phyloP scores from a whole-genome alignment of 164 flowering plant genomes.

The Saururus chinensis region DNA sequence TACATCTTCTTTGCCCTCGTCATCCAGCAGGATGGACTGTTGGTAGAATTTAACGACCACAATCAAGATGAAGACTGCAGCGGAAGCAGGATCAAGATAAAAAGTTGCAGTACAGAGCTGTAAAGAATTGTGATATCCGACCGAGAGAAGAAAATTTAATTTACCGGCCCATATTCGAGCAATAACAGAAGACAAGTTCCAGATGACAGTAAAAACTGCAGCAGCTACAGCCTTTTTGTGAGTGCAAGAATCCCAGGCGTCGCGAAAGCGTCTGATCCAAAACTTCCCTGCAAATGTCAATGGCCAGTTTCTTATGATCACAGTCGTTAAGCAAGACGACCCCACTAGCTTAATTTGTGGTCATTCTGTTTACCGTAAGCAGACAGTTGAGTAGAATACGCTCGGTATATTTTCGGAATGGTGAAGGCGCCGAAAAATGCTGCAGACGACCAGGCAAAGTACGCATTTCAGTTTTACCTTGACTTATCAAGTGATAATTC shows the following conservation, averaged over 20 bases:
- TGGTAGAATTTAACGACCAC: conserved; percentile 53
- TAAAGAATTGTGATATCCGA: no score
- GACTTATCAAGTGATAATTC: neutral
- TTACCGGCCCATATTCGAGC: conserved; percentile 93
- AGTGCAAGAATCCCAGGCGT: conserved; percentile 85
- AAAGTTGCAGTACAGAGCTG: neutral
- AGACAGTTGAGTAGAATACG: conserved; percentile 50
- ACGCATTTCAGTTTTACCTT: neutral
- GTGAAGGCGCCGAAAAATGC: conserved; percentile 81
- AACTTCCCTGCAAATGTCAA: conserved; percentile 33
- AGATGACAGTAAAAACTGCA: conserved; percentile 54
- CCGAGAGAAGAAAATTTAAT: neutral
- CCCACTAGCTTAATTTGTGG: no score
- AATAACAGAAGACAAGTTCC: conserved; percentile 67
- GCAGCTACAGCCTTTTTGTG: conserved; percentile 73
- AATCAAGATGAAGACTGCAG: conserved; percentile 47
- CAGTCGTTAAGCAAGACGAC: neutral
- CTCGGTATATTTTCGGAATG: conserved; percentile 64
- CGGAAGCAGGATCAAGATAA: conserved; percentile 6
- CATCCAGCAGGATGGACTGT: conserved; percentile 17
- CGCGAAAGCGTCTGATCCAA: conserved; percentile 63
- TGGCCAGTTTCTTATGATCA: neutral
- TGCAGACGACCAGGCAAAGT: conserved; percentile 15
- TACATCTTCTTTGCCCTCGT: conserved; percentile 25
- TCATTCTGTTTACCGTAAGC: conserved; percentile 35